Percentiles rank a stretch among this genome's conserved stretches.
Evolutionary conservation across 495 filamentous ascomycete species (phyloP).

Genomic region (Friedmanniomyces endolithicus): DNA sequence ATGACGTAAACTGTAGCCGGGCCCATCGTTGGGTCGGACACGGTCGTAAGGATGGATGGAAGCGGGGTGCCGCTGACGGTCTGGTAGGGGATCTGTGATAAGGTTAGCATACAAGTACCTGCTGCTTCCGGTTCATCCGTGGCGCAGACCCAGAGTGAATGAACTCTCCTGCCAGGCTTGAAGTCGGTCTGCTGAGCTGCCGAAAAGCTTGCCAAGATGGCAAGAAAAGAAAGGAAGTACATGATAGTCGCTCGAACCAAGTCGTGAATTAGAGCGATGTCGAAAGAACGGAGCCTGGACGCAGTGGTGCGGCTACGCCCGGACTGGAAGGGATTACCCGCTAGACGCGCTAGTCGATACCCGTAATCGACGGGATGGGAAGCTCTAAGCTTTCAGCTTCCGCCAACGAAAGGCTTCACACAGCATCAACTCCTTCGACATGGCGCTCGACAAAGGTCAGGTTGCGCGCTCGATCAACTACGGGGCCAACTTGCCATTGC

Average conservation of each 20-base stretch:
- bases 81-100: constrained; percentile 6
- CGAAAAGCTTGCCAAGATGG: neutral
- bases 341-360: too few species aligned
- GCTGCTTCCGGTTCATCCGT: neutral
- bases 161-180: constrained; percentile 1
- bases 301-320: too few species aligned
- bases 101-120: neutral
- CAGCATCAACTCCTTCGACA: neutral
- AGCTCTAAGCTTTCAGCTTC: too few species aligned
- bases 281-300: too few species aligned
- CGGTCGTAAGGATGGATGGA: neutral
- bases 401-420: too few species aligned
- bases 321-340: too few species aligned
- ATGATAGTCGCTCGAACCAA: neutral
- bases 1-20: constrained; percentile 7
- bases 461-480: neutral
- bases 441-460: neutral
- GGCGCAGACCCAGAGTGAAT: constrained; percentile 4
- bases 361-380: too few species aligned
- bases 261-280: neutral
- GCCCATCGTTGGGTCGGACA: neutral
- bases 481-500: neutral
- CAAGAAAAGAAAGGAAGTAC: neutral
- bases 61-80: constrained; percentile 5
- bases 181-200: constrained; percentile 6